Conservation (phyloP, 2,329 filamentous ascomycete species). For the Chrysosporium keratinophilum region DNA sequence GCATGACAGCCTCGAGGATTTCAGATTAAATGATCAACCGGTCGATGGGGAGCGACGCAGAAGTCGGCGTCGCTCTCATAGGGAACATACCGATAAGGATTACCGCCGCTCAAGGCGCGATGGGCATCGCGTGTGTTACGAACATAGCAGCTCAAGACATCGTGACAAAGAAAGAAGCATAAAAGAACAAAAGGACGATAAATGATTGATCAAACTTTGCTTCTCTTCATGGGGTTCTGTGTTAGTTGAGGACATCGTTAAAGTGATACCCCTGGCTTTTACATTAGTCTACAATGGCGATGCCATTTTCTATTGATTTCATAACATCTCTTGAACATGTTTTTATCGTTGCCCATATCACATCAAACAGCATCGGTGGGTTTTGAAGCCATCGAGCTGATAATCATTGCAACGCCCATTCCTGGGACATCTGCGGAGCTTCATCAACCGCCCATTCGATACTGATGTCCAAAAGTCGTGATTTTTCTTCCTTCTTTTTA, state of each 20-base stretch:
- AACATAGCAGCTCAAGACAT: background rate
- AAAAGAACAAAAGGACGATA: background rate
- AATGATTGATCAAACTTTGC: too few species aligned
- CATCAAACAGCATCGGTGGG: background rate
- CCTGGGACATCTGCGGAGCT: constrained; percentile 32
- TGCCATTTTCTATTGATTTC: constrained; percentile 2
- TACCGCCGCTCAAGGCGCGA: background rate
- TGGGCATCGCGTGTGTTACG: background rate
- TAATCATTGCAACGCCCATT: constrained; percentile 33
- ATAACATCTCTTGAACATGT: background rate
- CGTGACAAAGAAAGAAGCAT: constrained; percentile 1
- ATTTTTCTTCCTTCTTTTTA: constrained; percentile 56
- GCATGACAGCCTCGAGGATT: constrained; percentile 36
- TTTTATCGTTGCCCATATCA: background rate
- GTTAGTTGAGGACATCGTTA: too few species aligned
- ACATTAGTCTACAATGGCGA: background rate
- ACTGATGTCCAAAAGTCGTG: constrained; percentile 56
- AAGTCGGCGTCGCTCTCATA: constrained; percentile 16
- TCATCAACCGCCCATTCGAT: constrained; percentile 50
- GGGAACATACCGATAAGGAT: constrained; percentile 15
- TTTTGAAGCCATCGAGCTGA: background rate
- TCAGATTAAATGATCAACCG: constrained; percentile 32
- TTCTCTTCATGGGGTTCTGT: too few species aligned
- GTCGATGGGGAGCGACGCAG: constrained; percentile 17
- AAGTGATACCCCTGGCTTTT: background rate